Base-by-base conservation (phyloP, 352 stramenopile genomes). In the Phytophthora europaea region DNA sequence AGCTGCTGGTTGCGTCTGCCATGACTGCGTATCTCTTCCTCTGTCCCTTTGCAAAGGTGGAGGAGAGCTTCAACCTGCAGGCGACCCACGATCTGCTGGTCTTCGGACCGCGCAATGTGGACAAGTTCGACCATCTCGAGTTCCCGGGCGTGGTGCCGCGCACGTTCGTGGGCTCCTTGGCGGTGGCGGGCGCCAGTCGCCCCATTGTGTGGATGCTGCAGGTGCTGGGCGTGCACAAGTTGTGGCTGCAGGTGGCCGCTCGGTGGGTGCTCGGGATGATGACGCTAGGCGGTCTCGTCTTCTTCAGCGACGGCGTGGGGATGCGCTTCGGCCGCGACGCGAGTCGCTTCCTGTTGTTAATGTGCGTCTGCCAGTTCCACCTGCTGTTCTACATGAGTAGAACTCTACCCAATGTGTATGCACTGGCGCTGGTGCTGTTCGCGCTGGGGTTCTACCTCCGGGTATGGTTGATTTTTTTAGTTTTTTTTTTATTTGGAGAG, bases 31-130 rank as follows among this genome's bases (percentile, higher is more conserved):
- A 94, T 50, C 60, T 93, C 6, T 61, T 69, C 20, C 71, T 90
- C 9, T 94, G 87, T 40, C 88, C 90, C 28, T 97, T 87, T 64
- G 67, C 89, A 12, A 98, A 98, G 72, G 97, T 99, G 13, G 98
- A 99, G 77, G 98, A 99, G 83, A 99, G 92, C 60, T 99, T 99
- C 81, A 98, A 99, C 74, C 80, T 99, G 20, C 98, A 99, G 87
- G 98, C 98, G 10, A 97, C 94, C 18, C 97, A 99, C 81, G 98
- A 99, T 80, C 71, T 99, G 26, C 91, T 99, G 33, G 88, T 90
- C 8, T 88, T 94, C 40, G 82, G 81, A 50, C 66, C 77, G 45
- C 60, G 72, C 34, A 61, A 78, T 43, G 67, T 96, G 23, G 66
- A 68, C 22, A 23, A 75, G 20, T 99, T 98, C 73, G 98, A 99